phyloP scores from a whole-genome alignment of 1,139 yeast genomes.

The Yamadazyma aaseri region DNA sequence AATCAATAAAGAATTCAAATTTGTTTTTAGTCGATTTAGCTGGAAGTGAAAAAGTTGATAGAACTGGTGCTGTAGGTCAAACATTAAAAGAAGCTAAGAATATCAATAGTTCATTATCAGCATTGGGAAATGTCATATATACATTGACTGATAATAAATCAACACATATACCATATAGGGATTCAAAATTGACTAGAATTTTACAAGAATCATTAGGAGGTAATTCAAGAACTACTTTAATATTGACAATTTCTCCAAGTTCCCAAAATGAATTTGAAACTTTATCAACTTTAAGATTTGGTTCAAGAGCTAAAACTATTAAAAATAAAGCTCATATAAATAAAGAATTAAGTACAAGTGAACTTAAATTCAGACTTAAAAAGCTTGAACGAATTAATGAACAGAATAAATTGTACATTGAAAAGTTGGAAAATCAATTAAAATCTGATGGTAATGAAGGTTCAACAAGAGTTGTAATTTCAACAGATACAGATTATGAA shows the following conservation, averaged over 20 bases:
- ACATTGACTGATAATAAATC: slow-evolving; percentile 70
- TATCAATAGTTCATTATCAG: slow-evolving; percentile 74
- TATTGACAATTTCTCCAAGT: slow-evolving; percentile 77
- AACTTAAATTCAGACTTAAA: slow-evolving; percentile 49
- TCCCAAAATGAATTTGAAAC: slow-evolving; percentile 65
- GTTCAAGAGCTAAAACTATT: slow-evolving; percentile 73
- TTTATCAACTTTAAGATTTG: slow-evolving; percentile 75
- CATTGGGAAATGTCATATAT: slow-evolving; percentile 80
- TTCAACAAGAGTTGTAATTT: background rate
- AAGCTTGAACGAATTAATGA: slow-evolving; percentile 50
- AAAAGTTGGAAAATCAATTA: slow-evolving; percentile 50
- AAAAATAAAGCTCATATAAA: slow-evolving; percentile 68
- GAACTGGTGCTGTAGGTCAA: slow-evolving; percentile 76
- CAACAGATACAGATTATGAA: slow-evolving; percentile 12
- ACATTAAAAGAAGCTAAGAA: slow-evolving; percentile 81
- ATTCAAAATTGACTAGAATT: slow-evolving; percentile 79
- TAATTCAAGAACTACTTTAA: slow-evolving; percentile 76
- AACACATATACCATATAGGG: slow-evolving; percentile 74
- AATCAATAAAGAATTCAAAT: slow-evolving; percentile 61
- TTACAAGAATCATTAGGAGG: slow-evolving; percentile 88
- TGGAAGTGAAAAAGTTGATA: slow-evolving; percentile 84
- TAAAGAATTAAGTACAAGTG: slow-evolving; percentile 61
- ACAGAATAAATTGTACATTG: slow-evolving; percentile 41
- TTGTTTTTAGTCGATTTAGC: slow-evolving; percentile 83
- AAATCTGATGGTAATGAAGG: slow-evolving; percentile 1